A percentile compares a stretch with the other conserved stretches of the same genome.
These are phyloP conservation scores for Funneliformis geosporum DNA, from an alignment of 192 early-diverging fungal species.

Conservation along the genomic window DNA sequence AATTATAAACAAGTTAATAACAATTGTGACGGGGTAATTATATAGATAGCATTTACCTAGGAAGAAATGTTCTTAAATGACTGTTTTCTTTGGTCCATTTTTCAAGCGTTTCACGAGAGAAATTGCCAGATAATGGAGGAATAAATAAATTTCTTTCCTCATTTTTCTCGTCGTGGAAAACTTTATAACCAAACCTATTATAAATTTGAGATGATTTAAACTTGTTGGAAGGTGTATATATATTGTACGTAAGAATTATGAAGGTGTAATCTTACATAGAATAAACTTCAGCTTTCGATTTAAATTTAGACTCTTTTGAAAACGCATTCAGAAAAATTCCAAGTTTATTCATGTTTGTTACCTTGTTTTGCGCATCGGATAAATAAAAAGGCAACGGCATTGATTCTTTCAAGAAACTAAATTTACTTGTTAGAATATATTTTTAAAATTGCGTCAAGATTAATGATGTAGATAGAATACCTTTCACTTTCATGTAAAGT, in stretches of 20 bases:
- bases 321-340: not conserved
- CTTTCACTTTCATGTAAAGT: conserved; percentile 14
- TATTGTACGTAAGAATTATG: not conserved
- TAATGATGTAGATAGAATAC: not conserved
- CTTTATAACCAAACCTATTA: conserved; percentile 13
- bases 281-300: not conserved
- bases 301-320: not conserved
- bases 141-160: conserved; percentile 3
- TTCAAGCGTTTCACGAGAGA: not conserved
- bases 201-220: too few relatives aligned
- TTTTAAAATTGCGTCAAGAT: not conserved
- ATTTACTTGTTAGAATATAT: not conserved
- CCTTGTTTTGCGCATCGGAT: not conserved
- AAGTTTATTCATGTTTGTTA: not conserved
- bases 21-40: too few relatives aligned
- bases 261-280: not conserved
- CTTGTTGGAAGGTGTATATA: not conserved
- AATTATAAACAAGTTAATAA: not conserved
- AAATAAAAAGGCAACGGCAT: not conserved
- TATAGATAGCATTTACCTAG: conserved; percentile 1
- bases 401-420: not conserved
- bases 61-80: conserved; percentile 11
- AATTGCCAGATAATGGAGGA: conserved; percentile 6
- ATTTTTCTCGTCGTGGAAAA: conserved; percentile 11
- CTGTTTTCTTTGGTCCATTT: not conserved